These are phyloP conservation scores for Zizania palustris DNA, from an alignment of 202 grass and related monocot genomes.

Conservation along the genomic window DNA sequence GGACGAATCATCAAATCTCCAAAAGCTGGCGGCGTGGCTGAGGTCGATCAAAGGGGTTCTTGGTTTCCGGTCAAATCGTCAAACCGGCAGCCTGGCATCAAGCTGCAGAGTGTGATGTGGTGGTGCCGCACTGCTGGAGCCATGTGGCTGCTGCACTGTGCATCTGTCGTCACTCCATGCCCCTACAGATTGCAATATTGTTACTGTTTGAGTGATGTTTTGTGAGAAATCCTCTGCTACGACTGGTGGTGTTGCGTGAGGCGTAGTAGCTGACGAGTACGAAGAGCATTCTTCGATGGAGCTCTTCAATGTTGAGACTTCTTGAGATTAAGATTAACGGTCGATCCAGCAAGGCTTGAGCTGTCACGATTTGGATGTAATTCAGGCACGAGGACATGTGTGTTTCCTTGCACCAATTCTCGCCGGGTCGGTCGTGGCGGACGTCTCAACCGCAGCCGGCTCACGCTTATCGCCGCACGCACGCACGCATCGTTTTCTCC, in stretches of 20 bases:
- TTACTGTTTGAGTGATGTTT: too few relatives aligned
- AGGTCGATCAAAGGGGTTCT: neutral
- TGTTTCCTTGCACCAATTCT: neutral
- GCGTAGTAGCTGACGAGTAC: too few relatives aligned
- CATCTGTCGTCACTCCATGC: too few relatives aligned
- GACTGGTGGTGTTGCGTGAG: too few relatives aligned
- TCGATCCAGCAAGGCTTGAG: constrained; percentile 38
- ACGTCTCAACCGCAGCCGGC: neutral
- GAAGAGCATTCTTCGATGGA: too few relatives aligned
- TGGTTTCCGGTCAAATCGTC: constrained; percentile 45
- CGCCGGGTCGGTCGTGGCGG: neutral
- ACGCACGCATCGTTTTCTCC: constrained; percentile 14
- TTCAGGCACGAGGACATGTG: neutral
- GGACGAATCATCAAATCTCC: constrained; percentile 27
- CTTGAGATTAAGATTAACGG: too few relatives aligned
- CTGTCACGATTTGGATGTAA: constrained; percentile 39
- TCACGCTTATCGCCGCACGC: too few relatives aligned
- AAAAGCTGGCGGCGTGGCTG: constrained; percentile 28
- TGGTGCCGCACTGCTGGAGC: neutral
- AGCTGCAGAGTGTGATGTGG: neutral
- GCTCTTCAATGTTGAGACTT: too few relatives aligned
- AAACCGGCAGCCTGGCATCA: neutral
- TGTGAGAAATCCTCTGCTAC: too few relatives aligned
- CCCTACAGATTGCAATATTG: too few relatives aligned
- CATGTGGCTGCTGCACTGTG: neutral